Conservation (phyloP, 2,329 filamentous ascomycete species). For the Davidsoniella virescens region DNA sequence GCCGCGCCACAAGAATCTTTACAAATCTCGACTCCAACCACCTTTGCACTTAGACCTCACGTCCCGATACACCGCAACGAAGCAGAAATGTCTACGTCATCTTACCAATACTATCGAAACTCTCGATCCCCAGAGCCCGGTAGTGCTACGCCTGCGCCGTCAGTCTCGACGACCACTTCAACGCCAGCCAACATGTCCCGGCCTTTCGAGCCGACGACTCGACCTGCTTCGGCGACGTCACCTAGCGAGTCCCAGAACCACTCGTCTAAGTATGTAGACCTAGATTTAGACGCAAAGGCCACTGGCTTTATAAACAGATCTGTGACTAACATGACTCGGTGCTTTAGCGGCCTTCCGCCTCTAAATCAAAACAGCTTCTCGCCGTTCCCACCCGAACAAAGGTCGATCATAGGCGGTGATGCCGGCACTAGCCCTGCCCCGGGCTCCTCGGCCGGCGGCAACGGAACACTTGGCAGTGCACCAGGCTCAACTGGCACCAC, state of each 20-base stretch:
- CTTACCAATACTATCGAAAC: slow-evolving; percentile 5
- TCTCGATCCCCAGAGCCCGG: slow-evolving; percentile 10
- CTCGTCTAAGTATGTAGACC: slow-evolving; percentile 7
- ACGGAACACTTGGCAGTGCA: not conserved
- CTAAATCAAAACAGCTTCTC: slow-evolving; percentile 7
- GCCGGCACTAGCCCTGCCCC: slow-evolving; percentile 9
- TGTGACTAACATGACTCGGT: no score
- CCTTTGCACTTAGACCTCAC: slow-evolving; percentile 3
- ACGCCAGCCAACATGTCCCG: slow-evolving; percentile 2
- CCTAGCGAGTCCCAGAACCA: slow-evolving; percentile 9
- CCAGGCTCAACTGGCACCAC: not conserved
- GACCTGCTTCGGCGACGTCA: slow-evolving; percentile 8
- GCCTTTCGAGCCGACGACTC: slow-evolving; percentile 4
- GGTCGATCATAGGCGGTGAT: slow-evolving; percentile 9
- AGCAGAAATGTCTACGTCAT: slow-evolving; percentile 6
- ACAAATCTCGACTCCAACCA: not conserved
- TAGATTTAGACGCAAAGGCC: no score
- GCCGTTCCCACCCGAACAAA: slow-evolving; percentile 4
- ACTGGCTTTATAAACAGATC: no score
- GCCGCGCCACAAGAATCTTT: not conserved
- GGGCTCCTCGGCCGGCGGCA: slow-evolving; percentile 5
- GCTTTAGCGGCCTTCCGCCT: not conserved
- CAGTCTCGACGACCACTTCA: slow-evolving; percentile 5
- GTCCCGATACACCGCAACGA: not conserved
- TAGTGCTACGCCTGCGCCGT: slow-evolving; percentile 7